phyloP scores from a whole-genome alignment of 225 moss, liverwort and hornwort genomes.

The Polytrichum formosum region DNA sequence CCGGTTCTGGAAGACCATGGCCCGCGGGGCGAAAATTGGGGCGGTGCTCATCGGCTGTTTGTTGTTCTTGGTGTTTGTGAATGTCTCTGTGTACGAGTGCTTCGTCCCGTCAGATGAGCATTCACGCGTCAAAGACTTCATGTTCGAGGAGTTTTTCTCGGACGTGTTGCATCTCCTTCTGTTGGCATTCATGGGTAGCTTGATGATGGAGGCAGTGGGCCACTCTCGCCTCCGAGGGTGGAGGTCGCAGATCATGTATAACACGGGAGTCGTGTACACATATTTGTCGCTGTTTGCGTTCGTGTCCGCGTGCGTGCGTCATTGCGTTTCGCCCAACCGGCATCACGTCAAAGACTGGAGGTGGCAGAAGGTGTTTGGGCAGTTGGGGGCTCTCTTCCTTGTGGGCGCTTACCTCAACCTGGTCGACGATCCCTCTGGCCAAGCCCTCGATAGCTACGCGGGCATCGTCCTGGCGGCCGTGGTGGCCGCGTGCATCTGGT shows the following conservation, averaged over 20 bases:
- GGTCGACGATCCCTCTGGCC: constrained; percentile 19
- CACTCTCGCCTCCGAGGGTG: constrained; percentile 19
- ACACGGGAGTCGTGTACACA: constrained; percentile 29
- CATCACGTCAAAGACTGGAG: constrained; percentile 41
- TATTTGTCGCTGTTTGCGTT: constrained; percentile 22
- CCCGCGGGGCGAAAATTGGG: constrained; percentile 16
- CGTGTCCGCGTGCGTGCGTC: constrained; percentile 17
- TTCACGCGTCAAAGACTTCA: constrained; percentile 12
- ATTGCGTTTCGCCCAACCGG: neutral
- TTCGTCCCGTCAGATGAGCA: too few relatives aligned
- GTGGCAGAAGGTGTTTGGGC: constrained; percentile 50
- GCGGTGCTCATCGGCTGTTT: constrained; percentile 16
- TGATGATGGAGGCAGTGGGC: constrained; percentile 34
- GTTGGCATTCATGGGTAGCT: constrained; percentile 19
- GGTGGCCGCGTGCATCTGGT: constrained; percentile 43
- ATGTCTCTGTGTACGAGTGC: too few relatives aligned
- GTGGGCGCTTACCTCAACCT: constrained; percentile 34
- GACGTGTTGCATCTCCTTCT: constrained; percentile 25
- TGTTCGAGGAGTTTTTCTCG: constrained; percentile 22
- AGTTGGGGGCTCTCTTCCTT: constrained; percentile 30
- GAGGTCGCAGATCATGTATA: constrained; percentile 27
- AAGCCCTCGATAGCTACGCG: constrained; percentile 30
- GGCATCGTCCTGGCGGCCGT: constrained; percentile 35
- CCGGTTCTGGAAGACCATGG: constrained; percentile 34
- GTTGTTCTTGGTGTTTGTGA: too few relatives aligned